Conservation (phyloP, 768 basidiomycete genomes). For the Cubamyces lactineus region DNA sequence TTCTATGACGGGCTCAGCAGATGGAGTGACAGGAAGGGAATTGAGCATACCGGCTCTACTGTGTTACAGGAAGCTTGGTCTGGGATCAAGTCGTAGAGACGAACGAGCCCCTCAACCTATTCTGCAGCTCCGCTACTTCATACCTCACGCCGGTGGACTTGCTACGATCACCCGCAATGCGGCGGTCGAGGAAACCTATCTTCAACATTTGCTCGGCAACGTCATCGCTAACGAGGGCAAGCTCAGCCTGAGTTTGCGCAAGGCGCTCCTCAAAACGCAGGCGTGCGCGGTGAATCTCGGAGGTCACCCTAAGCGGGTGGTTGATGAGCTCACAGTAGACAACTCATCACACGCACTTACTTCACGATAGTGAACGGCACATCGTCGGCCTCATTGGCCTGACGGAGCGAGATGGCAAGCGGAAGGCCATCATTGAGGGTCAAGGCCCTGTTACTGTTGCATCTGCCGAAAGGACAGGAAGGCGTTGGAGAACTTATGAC, state of each 20-base stretch:
- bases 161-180: background rate
- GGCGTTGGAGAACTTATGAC: background rate
- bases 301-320: too few species aligned
- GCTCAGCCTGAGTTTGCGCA: background rate
- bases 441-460: background rate
- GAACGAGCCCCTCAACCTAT: background rate
- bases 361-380: background rate
- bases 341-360: too few species aligned
- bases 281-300: background rate
- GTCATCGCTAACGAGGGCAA: background rate
- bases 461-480: background rate
- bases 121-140: background rate
- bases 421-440: background rate
- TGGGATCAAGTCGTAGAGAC: too few species aligned
- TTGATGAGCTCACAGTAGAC: too few species aligned
- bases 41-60: too few species aligned
- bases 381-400: background rate
- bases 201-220: background rate
- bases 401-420: background rate
- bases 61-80: too few species aligned
- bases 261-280: background rate
- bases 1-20: too few species aligned
- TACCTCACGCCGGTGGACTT: background rate
- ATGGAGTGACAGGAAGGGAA: too few species aligned
- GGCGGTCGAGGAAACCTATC: background rate